These are phyloP conservation scores for Apiospora pterosperma DNA, from an alignment of 2,329 filamentous ascomycete species.

Conservation along the genomic window DNA sequence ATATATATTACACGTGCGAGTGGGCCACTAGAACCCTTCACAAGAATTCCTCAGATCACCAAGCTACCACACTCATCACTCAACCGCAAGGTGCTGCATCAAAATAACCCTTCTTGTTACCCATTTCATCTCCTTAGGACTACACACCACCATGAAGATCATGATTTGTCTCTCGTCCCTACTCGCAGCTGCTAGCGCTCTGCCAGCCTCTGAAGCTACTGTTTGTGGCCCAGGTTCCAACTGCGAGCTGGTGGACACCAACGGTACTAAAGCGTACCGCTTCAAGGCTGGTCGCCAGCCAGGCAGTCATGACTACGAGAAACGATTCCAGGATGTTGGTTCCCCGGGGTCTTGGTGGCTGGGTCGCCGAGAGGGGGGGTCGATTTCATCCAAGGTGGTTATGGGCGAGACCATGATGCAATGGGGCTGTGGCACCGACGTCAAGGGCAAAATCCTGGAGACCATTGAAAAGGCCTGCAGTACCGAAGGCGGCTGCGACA, in stretches of 20 bases:
- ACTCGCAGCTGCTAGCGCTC: background rate
- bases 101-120: no score
- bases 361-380: background rate
- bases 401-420: constrained; percentile 4
- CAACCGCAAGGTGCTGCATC: no score
- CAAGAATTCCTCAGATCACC: no score
- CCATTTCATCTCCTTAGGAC: no score
- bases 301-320: constrained; percentile 4
- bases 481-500: background rate
- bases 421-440: constrained; percentile 4
- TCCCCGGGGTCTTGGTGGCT: background rate
- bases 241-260: background rate
- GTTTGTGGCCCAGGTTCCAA: background rate
- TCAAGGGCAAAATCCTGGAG: background rate
- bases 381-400: background rate
- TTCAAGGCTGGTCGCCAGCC: background rate
- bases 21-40: no score
- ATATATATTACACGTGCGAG: no score
- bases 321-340: background rate
- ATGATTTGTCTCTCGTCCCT: background rate
- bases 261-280: background rate
- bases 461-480: background rate
- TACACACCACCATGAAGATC: background rate
- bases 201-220: background rate
- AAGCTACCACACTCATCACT: no score